Percentiles rank a stretch among this genome's conserved stretches.
phyloP scores from a whole-genome alignment of 2,329 filamentous ascomycete species.

The Alternaria metachromatica region DNA sequence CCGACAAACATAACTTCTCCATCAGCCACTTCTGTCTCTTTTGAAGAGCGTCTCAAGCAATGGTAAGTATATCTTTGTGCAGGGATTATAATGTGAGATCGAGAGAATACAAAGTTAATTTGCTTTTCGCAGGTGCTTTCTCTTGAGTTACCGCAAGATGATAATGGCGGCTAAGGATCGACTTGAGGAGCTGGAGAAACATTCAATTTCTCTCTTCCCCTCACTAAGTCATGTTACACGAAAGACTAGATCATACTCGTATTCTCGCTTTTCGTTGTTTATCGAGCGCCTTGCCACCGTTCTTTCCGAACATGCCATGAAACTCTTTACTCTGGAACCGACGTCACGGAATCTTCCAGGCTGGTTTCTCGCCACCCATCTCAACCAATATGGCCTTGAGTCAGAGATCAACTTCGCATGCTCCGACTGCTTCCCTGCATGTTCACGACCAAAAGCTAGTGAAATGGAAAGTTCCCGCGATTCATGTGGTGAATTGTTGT shows the following conservation, averaged over 20 bases:
- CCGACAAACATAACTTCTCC: background rate
- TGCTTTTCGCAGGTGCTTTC: background rate
- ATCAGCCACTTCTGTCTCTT: no score
- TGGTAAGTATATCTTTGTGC: background rate
- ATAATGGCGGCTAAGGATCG: background rate
- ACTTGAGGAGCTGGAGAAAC: background rate
- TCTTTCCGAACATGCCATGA: no score
- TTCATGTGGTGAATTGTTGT: background rate
- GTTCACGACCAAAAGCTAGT: background rate
- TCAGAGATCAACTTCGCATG: background rate
- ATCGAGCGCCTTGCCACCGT: no score
- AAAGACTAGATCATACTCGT: background rate
- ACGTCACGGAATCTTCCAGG: no score
- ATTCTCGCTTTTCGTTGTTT: fast-evolving
- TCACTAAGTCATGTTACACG: fast-evolving
- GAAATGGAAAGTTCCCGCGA: background rate
- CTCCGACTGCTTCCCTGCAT: background rate
- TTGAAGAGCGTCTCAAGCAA: background rate
- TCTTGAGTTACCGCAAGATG: background rate
- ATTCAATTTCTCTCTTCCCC: background rate
- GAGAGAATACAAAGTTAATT: background rate
- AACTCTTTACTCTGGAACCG: background rate
- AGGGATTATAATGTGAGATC: background rate
- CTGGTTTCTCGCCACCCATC: background rate
- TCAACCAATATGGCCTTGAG: no score